These are phyloP conservation scores for Syncephalis plumigaleata DNA, from an alignment of 371 early-diverging fungal genomes.

Conservation along the genomic window DNA sequence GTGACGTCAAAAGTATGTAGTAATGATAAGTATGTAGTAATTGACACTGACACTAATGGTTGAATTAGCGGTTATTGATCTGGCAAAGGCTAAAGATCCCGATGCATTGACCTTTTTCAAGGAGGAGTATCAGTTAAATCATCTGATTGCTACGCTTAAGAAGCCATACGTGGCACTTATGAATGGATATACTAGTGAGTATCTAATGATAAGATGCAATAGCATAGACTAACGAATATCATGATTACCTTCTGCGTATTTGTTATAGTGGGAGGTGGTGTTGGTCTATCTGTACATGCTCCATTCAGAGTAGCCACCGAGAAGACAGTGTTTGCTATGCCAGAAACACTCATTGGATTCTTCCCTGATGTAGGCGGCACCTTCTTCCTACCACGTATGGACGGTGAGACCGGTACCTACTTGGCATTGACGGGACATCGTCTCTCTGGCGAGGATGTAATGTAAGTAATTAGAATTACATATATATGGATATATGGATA, in stretches of 20 bases:
- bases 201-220: not conserved
- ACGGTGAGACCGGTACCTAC: constrained; percentile 83
- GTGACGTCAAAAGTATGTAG: constrained; percentile 70
- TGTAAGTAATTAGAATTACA: constrained; percentile 28
- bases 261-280: constrained; percentile 95
- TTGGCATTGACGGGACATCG: constrained; percentile 78
- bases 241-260: not conserved
- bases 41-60: not conserved
- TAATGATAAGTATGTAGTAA: not conserved
- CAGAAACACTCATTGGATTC: constrained; percentile 81
- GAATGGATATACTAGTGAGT: constrained; percentile 82
- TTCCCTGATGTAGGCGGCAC: constrained; percentile 91
- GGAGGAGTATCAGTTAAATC: constrained; percentile 80
- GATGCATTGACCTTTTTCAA: constrained; percentile 68
- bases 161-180: constrained; percentile 82
- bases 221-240: not conserved
- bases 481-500: not conserved
- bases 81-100: constrained; percentile 22
- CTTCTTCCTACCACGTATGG: constrained; percentile 82
- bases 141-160: constrained; percentile 66
- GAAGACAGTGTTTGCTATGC: constrained; percentile 82
- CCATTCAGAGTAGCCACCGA: constrained; percentile 93
- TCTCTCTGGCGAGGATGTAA: constrained; percentile 70
- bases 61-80: constrained; percentile 10
- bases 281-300: constrained; percentile 87